A percentile compares a stretch with the other conserved stretches of the same genome.
phyloP scores from a whole-genome alignment of 192 early-diverging fungal species.

The Mortierella hygrophila region DNA sequence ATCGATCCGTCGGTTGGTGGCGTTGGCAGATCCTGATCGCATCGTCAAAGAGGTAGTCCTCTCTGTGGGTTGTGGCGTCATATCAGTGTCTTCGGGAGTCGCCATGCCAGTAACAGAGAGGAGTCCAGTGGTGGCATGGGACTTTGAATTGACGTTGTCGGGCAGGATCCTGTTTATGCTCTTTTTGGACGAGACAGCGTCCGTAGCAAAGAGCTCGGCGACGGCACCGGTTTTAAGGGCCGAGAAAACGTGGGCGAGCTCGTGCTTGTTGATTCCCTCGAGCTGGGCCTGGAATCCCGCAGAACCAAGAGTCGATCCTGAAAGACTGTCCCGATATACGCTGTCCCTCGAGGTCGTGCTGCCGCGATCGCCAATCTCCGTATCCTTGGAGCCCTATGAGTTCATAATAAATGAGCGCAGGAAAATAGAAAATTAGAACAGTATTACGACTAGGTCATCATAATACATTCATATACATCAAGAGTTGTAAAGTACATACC shows the following conservation, averaged over 20 bases:
- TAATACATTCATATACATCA: background rate
- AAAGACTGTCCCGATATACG: slow-evolving; percentile 45
- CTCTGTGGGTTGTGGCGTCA: slow-evolving; percentile 29
- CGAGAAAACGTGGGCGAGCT: slow-evolving; percentile 21
- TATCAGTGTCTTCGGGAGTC: slow-evolving; percentile 20
- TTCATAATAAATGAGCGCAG: background rate
- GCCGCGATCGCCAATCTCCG: slow-evolving; percentile 49
- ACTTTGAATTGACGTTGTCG: slow-evolving; percentile 8
- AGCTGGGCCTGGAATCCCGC: slow-evolving; percentile 47
- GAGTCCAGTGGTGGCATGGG: background rate
- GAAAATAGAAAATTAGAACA: background rate
- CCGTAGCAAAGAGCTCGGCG: slow-evolving; percentile 15
- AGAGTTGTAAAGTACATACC: slow-evolving; percentile 11
- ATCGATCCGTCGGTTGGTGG: slow-evolving; percentile 4
- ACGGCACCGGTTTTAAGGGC: slow-evolving; percentile 22
- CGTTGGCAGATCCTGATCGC: background rate
- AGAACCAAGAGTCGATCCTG: slow-evolving; percentile 52
- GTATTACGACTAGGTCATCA: background rate
- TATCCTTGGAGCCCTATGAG: slow-evolving; percentile 39
- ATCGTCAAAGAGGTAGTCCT: background rate
- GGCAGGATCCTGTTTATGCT: slow-evolving; percentile 19
- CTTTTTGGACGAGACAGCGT: background rate
- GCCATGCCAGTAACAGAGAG: background rate
- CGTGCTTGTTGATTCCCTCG: slow-evolving; percentile 42
- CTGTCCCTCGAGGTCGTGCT: slow-evolving; percentile 53